Percentiles rank a stretch among this genome's conserved stretches.
phyloP scores from a whole-genome alignment of 768 basidiomycete species.

The Lactarius quietus region DNA sequence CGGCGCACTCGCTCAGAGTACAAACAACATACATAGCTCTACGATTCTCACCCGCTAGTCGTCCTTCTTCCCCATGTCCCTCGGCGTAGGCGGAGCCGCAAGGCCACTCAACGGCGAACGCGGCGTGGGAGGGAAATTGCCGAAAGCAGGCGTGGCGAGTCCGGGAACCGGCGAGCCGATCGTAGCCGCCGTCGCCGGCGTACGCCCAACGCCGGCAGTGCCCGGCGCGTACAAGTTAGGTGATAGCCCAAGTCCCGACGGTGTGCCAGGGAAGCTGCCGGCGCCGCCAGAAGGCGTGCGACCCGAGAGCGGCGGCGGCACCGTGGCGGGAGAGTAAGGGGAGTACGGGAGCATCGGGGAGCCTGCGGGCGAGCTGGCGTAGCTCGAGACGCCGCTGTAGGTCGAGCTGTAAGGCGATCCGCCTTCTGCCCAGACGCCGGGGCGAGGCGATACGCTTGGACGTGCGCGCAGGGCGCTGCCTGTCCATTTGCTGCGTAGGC shows the following conservation, averaged over 20 bases:
- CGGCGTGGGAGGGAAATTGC: constrained; percentile 38
- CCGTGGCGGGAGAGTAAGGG: constrained; percentile 30
- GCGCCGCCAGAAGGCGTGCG: background rate
- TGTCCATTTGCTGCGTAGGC: constrained; percentile 63
- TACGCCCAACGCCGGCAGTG: background rate
- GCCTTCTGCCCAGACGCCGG: constrained; percentile 51
- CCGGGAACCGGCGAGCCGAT: constrained; percentile 27
- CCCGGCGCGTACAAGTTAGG: constrained; percentile 10
- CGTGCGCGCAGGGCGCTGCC: constrained; percentile 63
- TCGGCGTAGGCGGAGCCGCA: constrained; percentile 4
- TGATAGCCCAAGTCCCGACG: constrained; percentile 15
- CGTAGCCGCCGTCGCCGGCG: constrained; percentile 32
- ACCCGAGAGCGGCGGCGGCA: constrained; percentile 7
- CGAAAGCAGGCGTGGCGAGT: constrained; percentile 26
- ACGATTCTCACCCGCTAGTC: background rate
- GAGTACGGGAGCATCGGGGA: constrained; percentile 34
- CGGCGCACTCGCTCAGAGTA: background rate
- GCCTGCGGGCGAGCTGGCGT: constrained; percentile 35
- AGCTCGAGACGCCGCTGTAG: constrained; percentile 24
- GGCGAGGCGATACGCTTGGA: constrained; percentile 28
- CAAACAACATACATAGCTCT: background rate
- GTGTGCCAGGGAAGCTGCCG: constrained; percentile 13
- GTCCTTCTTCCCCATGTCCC: constrained; percentile 7
- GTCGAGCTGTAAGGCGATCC: constrained; percentile 36
- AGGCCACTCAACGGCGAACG: constrained; percentile 27